Base-by-base conservation (phyloP, 495 filamentous ascomycete genomes). In the Penicillium argentinense region DNA sequence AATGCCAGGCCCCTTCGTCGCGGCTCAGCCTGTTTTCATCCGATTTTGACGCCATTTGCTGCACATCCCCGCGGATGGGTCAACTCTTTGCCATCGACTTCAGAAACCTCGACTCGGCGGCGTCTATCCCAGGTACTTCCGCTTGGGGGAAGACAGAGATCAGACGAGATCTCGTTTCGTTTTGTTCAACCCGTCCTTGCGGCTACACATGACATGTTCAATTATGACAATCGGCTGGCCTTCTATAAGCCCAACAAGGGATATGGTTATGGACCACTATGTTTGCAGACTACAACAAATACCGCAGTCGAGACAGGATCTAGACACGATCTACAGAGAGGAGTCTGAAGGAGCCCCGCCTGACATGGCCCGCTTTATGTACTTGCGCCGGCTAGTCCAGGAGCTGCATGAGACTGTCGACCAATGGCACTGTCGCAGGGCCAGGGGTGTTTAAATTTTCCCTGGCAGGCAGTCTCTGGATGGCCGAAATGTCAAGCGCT, bases 131-230 rank as follows among this genome's bases (percentile, higher is more conserved):
- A 5, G 56, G 60, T 6, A 87, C 85, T 0, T 78, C 87, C 88
- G 5, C 77, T 86, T 39, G 83, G 88, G 63, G 82, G 80, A 4
- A 53, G 76, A 0, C 66, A 96, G 3, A 50, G 69, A 4, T 79
- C 83, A 2, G 88, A 89, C 6, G 88, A 95, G 51, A 76, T 92
- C 9, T n/a, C n/a, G n/a, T n/a, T n/a, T n/a, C n/a, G n/a, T n/a
- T n/a, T 66, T 96, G 13, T 91, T 87, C 62, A 75, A 95, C 25
- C 90, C 90, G 1, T 79, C 90, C 1, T 66, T 92, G 17, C 95
- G 90, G 89, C 69, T 86, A 25, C 90, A 96, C 62, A 86, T 86
- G n/a, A 86, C 86, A 3, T 63, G 69, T 16, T 78, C 77, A 3
- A 85, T 87, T 1, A 69, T 73, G 1, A 78, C n/a, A n/a, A n/a